These are phyloP conservation scores for Jimgerdemannia flammicorona DNA, from an alignment of 192 early-diverging fungal genomes.

Conservation along the genomic window DNA sequence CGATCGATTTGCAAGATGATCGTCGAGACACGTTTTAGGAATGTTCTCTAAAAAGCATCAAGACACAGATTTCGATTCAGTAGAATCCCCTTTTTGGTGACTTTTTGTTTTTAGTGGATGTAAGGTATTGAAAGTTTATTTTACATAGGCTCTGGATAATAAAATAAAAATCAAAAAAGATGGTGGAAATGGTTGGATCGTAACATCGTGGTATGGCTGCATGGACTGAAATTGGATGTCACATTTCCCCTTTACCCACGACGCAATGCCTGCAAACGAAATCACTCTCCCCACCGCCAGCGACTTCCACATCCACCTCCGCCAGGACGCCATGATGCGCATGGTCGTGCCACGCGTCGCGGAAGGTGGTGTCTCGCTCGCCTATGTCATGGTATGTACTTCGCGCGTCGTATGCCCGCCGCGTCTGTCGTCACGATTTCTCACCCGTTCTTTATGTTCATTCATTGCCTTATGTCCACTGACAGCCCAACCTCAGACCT, in stretches of 20 bases:
- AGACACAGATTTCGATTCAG: too few species aligned
- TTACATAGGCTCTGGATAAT: too few species aligned
- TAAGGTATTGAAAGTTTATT: too few species aligned
- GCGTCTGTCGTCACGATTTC: background rate
- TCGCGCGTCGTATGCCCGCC: background rate
- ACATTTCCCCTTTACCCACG: slow-evolving; percentile 2
- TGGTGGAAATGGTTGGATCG: too few species aligned
- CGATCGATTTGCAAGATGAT: too few species aligned
- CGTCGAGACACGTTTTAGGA: too few species aligned
- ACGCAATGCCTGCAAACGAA: slow-evolving; percentile 24
- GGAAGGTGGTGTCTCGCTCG: slow-evolving; percentile 78
- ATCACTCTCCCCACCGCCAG: slow-evolving; percentile 67
- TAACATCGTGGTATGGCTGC: too few species aligned
- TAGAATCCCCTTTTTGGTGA: too few species aligned
- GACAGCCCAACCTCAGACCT: slow-evolving; percentile 90
- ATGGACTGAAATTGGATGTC: too few species aligned
- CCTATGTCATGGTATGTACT: slow-evolving; percentile 83
- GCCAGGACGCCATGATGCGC: slow-evolving; percentile 89
- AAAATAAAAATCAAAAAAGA: too few species aligned
- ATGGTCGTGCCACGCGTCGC: slow-evolving; percentile 80
- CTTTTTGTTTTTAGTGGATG: too few species aligned
- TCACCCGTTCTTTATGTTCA: background rate
- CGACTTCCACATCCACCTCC: slow-evolving; percentile 94
- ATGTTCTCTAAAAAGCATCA: too few species aligned
- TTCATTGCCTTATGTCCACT: background rate